Evolutionary conservation across 2,329 filamentous ascomycete species (phyloP).

Genomic region (Cryphonectria radicalis): DNA sequence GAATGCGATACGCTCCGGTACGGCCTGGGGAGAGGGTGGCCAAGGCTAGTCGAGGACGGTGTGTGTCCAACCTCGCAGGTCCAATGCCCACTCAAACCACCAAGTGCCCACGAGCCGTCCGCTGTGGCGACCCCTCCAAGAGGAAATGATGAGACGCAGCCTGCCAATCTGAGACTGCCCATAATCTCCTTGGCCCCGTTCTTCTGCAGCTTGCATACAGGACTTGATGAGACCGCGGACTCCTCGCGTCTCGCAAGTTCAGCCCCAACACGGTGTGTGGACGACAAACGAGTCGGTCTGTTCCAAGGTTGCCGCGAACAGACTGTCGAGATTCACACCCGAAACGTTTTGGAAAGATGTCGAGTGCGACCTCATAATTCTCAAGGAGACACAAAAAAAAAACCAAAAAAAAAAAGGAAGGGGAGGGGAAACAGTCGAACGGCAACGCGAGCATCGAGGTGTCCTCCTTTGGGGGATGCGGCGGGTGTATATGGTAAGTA

Average conservation of each 20-base stretch:
- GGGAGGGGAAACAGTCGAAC: not conserved
- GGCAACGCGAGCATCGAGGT: not conserved
- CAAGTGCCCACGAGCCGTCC: not conserved
- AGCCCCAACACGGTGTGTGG: not conserved
- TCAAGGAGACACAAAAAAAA: not conserved
- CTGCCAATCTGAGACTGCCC: constrained; percentile 9
- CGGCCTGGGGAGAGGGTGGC: not conserved
- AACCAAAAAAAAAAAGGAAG: not conserved
- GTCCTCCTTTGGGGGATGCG: not conserved
- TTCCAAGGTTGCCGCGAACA: not conserved
- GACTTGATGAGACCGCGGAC: constrained; percentile 16
- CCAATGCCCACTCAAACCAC: not conserved
- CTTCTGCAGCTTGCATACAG: constrained; percentile 26
- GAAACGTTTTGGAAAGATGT: not conserved
- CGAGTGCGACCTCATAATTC: not conserved
- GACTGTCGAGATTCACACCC: not conserved
- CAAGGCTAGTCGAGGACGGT: not conserved
- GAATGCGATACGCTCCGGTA: not conserved
- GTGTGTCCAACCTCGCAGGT: constrained; percentile 15
- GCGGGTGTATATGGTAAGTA: not conserved
- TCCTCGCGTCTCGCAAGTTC: constrained; percentile 8
- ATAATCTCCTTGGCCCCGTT: constrained; percentile 21
- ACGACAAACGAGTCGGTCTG: not conserved
- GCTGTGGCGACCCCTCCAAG: not conserved
- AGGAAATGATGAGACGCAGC: constrained; percentile 6